Percentiles rank a stretch among this genome's conserved stretches.
Evolutionary conservation across 352 stramenopile genomes (phyloP).

Genomic region (Pythium brassicae): DNA sequence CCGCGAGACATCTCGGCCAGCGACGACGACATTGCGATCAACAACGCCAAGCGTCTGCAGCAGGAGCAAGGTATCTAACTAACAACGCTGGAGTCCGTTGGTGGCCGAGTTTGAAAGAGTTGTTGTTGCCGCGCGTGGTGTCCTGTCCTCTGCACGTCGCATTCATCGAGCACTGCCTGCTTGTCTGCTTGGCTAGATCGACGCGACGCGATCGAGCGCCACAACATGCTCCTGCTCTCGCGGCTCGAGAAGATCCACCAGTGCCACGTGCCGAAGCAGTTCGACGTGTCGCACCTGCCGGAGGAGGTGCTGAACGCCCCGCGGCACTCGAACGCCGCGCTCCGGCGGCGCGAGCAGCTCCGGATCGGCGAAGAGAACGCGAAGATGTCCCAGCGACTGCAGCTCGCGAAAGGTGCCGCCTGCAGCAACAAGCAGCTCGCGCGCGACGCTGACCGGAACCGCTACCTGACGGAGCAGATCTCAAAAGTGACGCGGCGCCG

Average conservation of each 20-base stretch:
- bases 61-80: conserved; percentile 41
- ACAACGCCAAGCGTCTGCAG: conserved; percentile 53
- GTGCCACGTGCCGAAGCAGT: conserved; percentile 45
- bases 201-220: conserved; percentile 36
- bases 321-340: conserved; percentile 24
- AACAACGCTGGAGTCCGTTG: too few relatives aligned
- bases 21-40: conserved; percentile 21
- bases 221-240: conserved; percentile 46
- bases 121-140: too few relatives aligned
- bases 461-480: conserved; percentile 52
- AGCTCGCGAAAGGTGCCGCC: conserved; percentile 34
- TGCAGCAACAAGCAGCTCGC: conserved; percentile 45
- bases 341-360: conserved; percentile 34
- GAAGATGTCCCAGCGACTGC: conserved; percentile 33
- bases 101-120: too few relatives aligned
- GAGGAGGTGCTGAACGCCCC: conserved; percentile 36
- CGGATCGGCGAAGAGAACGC: conserved; percentile 47
- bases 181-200: conserved; percentile 37
- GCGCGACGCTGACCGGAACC: conserved; percentile 32
- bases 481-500: conserved; percentile 41
- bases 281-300: conserved; percentile 53
- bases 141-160: too few relatives aligned
- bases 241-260: conserved; percentile 52
- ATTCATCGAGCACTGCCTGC: too few relatives aligned
- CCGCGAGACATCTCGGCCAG: conserved; percentile 23